Base-by-base conservation (phyloP, 106 monocot species). In the Phalaenopsis equestris region DNA sequence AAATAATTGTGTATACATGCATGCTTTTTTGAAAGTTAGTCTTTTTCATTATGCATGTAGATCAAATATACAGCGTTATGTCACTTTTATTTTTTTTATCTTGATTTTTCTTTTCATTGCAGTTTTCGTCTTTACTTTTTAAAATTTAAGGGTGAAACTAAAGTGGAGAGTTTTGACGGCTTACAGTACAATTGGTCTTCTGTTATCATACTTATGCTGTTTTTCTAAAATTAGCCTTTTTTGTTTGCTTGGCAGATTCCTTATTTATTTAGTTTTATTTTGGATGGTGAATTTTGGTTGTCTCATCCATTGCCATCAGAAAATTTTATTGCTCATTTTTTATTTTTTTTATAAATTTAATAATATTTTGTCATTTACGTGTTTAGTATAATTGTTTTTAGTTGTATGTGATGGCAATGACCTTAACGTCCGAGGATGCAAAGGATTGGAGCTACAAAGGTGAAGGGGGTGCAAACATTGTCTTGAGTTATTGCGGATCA, bases 391-490 rank as follows among this genome's bases (percentile, higher is more conserved):
- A 1, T 9, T 65, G 19, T 7, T 65, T 65, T 65, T 65, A 65
- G 64, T 4, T 23, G 64, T 65, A 23, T 21, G 64, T 23, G 24
- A 65, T 65, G 64, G 64, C 64, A 9, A 65, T 65, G 21, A 65
- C 24, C 64, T 65, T 65, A 65, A 65, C 19, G n/a, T 65, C 21
- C 4, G 24, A 65, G 19, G 64, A 65, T 65, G 64, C 64, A 65
- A 65, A 65, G n/a, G 64, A 65, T 65, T 65, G 64, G 64, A 65
- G 10, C 23, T 65, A 65, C 64, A 65, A 65, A 23, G 64, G 64
- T 21, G n/a, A 65, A 65, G 64, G 64, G 64, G 64, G 23, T 65
- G 64, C 64, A 65, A 65, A 65, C 24, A n/a, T 65, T 65, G 64
- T 65, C 9, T 65, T 65, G 64, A 11, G 64, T 65, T 65, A 65